These are phyloP conservation scores for Geotrichum reessii DNA, from an alignment of 1,139 yeast species.

Conservation along the genomic window DNA sequence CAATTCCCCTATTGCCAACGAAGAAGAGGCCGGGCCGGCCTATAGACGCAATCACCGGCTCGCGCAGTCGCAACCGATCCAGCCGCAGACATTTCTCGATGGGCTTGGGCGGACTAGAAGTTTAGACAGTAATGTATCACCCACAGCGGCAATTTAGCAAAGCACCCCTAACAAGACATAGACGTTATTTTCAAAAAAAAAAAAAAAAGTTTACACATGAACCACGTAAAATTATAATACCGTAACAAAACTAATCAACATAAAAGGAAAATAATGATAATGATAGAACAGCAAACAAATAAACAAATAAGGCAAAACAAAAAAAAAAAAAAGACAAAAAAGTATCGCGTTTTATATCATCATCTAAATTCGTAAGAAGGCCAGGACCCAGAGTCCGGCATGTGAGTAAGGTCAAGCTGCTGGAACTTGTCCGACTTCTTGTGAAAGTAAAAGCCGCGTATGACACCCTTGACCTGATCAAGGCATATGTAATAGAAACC, in stretches of 20 bases:
- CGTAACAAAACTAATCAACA: neutral
- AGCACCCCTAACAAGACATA: neutral
- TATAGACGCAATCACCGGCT: neutral
- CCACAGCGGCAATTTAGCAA: neutral
- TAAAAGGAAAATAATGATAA: neutral
- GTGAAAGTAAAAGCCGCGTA: slow-evolving; percentile 79
- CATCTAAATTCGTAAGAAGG: slow-evolving; percentile 38
- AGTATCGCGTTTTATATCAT: neutral
- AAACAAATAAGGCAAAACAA: neutral
- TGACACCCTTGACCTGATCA: slow-evolving; percentile 67
- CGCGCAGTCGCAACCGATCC: neutral
- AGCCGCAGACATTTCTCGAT: neutral
- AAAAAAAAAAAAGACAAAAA: neutral
- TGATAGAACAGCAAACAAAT: neutral
- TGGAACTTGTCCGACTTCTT: slow-evolving; percentile 73
- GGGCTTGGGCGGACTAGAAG: neutral
- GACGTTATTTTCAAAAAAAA: neutral
- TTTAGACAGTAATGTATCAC: neutral
- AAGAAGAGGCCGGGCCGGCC: neutral
- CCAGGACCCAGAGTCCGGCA: slow-evolving; percentile 39
- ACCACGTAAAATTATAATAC: neutral
- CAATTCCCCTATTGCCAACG: neutral
- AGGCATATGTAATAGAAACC: slow-evolving; percentile 88
- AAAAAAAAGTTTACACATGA: neutral
- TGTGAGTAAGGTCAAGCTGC: slow-evolving; percentile 50